A percentile compares a stretch with the other conserved stretches of the same genome.
Evolutionary conservation across 2,329 filamentous ascomycete genomes (phyloP).

Genomic region (Monilinia fructicola): DNA sequence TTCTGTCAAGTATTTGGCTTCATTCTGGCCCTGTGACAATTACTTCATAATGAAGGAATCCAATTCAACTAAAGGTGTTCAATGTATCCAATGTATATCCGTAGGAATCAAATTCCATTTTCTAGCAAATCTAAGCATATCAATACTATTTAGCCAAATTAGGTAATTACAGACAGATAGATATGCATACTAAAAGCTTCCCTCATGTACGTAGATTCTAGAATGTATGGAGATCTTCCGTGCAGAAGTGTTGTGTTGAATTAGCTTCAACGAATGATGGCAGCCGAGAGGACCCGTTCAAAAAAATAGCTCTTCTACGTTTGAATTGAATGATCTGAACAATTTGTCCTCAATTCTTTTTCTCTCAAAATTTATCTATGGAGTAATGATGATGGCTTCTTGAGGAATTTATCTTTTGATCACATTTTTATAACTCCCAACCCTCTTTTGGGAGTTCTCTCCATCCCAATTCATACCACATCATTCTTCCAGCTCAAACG

Average conservation of each 20-base stretch:
- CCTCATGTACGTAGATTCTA: not conserved
- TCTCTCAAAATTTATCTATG: not conserved
- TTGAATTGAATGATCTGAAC: conserved; percentile 12
- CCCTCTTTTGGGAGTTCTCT: conserved; percentile 1
- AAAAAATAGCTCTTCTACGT: conserved; percentile 13
- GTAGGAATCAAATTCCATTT: not conserved
- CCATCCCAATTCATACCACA: not conserved
- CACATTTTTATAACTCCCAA: not conserved
- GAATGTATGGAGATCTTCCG: conserved; percentile 3
- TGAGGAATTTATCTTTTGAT: not conserved
- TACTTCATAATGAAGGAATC: not conserved
- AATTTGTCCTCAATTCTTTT: conserved; percentile 19
- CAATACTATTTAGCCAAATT: not conserved
- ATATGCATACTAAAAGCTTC: conserved; percentile 5
- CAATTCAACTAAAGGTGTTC: not conserved
- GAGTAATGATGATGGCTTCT: not conserved
- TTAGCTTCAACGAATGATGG: conserved; percentile 15
- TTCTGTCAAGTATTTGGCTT: not conserved
- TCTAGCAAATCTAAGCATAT: not conserved
- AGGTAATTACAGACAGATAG: not conserved
- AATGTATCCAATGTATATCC: not conserved
- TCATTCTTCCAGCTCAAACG: not conserved
- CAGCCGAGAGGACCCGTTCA: conserved; percentile 5
- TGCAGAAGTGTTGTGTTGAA: not conserved
- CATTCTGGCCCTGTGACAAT: not conserved